A percentile compares a stretch with the other conserved stretches of the same genome.
Conservation (phyloP, 306 rosid genomes). For the Macrotyloma uniflorum region DNA sequence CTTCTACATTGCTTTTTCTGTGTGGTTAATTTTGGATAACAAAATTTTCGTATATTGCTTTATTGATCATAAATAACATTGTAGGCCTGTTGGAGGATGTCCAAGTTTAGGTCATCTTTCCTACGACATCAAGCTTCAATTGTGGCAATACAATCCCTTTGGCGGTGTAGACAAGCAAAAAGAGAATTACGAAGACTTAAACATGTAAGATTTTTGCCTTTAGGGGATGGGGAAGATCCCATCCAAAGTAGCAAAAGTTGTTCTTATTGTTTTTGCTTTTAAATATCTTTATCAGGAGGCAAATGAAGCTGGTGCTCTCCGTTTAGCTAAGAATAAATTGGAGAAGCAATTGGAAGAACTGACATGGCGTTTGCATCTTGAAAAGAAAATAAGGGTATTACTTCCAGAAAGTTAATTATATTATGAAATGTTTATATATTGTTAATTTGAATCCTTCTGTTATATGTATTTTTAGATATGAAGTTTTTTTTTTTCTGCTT, state of each 20-base stretch:
- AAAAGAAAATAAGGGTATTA: constrained; percentile 91
- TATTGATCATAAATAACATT: constrained; percentile 33
- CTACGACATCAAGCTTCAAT: constrained; percentile 59
- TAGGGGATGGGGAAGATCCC: neutral
- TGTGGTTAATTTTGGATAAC: constrained; percentile 25
- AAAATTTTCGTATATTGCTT: constrained; percentile 21
- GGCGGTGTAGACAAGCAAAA: constrained; percentile 90
- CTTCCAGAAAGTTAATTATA: neutral
- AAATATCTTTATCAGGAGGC: constrained; percentile 71
- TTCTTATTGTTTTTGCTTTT: neutral
- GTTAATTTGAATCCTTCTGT: neutral
- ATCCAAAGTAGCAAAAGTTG: constrained; percentile 21
- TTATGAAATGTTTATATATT: constrained; percentile 25
- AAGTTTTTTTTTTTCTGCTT: neutral
- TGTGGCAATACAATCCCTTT: constrained; percentile 80
- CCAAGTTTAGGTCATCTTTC: constrained; percentile 70
- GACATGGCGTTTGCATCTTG: constrained; percentile 95
- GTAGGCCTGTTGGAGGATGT: constrained; percentile 90
- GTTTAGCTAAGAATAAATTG: constrained; percentile 89
- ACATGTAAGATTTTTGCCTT: constrained; percentile 50
- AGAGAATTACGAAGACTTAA: constrained; percentile 77
- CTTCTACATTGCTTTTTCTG: neutral
- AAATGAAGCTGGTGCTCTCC: constrained; percentile 96
- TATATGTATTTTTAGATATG: constrained; percentile 9
- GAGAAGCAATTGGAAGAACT: constrained; percentile 97